Percentiles rank a stretch among this genome's conserved stretches.
Conservation (phyloP, 2,329 filamentous ascomycete species). For the Biscogniauxia marginata region DNA sequence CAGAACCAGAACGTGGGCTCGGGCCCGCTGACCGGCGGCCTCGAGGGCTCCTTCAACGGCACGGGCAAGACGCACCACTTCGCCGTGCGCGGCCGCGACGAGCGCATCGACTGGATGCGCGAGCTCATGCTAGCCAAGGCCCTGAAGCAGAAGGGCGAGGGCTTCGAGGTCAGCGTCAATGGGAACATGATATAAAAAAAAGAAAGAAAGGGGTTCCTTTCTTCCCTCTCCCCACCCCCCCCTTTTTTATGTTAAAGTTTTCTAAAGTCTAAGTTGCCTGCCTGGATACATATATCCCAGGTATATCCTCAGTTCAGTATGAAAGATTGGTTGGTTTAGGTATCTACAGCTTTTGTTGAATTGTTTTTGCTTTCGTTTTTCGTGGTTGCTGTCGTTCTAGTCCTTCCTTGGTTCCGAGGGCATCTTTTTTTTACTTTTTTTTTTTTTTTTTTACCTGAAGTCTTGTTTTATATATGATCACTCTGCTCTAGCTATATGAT, state of each 20-base stretch:
- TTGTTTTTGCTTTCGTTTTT: background rate
- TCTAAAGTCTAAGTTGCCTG: background rate
- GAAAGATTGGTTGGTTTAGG: background rate
- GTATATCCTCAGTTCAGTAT: too few species aligned
- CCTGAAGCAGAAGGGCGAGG: conserved; percentile 77
- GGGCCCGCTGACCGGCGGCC: conserved; percentile 29
- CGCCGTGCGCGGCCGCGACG: conserved; percentile 80
- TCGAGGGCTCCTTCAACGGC: conserved; percentile 48
- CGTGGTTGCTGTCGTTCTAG: background rate
- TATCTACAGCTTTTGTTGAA: background rate
- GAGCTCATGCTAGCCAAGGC: conserved; percentile 91
- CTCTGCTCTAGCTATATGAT: background rate
- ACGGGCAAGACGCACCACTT: conserved; percentile 90
- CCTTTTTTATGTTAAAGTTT: background rate
- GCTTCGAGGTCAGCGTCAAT: conserved; percentile 80
- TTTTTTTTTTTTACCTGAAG: background rate
- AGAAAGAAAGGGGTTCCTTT: conserved; percentile 2
- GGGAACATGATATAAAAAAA: conserved; percentile 76
- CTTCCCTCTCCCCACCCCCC: conserved; percentile 1
- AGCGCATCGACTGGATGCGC: conserved; percentile 96
- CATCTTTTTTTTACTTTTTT: conserved; percentile 13
- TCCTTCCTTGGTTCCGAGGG: background rate
- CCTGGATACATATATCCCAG: too few species aligned
- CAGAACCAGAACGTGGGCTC: conserved; percentile 26
- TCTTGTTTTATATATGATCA: conserved; percentile 2